Evolutionary conservation across 192 early-diverging fungal species (phyloP).

Genomic region (Thoreauomyces humboldtii): DNA sequence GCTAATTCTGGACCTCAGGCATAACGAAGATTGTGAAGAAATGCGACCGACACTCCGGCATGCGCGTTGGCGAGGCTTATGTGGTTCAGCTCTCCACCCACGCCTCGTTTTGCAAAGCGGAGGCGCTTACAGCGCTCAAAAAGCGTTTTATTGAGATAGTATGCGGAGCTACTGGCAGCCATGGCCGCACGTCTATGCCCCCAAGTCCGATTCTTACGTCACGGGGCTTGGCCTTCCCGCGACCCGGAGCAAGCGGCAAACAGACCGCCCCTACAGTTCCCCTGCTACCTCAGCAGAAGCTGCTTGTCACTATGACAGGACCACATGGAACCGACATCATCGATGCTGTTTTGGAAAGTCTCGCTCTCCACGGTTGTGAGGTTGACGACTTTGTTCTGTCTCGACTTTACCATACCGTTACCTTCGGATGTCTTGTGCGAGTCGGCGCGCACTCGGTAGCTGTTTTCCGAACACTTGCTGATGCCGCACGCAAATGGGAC

Average conservation of each 20-base stretch:
- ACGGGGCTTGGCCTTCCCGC: slow-evolving; percentile 31
- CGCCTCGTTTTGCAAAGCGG: slow-evolving; percentile 63
- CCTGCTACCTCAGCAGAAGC: slow-evolving; percentile 66
- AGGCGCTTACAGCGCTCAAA: slow-evolving; percentile 65
- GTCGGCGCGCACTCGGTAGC: slow-evolving; percentile 71
- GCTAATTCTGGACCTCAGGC: too few species aligned
- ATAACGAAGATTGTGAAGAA: slow-evolving; percentile 87
- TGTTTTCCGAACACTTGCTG: slow-evolving; percentile 73
- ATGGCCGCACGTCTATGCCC: slow-evolving; percentile 13
- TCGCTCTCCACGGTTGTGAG: slow-evolving; percentile 71
- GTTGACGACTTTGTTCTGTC: slow-evolving; percentile 86
- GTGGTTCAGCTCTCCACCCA: slow-evolving; percentile 52
- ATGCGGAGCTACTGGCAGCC: slow-evolving; percentile 24
- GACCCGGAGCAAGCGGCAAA: background rate
- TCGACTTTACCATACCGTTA: slow-evolving; percentile 89
- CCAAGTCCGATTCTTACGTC: slow-evolving; percentile 20
- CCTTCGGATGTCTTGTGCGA: slow-evolving; percentile 83
- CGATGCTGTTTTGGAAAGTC: slow-evolving; percentile 72
- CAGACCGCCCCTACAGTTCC: slow-evolving; percentile 37
- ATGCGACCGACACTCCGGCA: slow-evolving; percentile 76
- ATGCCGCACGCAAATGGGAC: slow-evolving; percentile 80
- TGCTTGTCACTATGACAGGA: slow-evolving; percentile 78
- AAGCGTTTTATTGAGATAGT: slow-evolving; percentile 65
- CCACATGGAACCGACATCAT: slow-evolving; percentile 92
- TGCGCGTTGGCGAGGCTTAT: slow-evolving; percentile 68